Conservation (phyloP, 2,329 filamentous ascomycete species). For the Cladosporium oxysporum region DNA sequence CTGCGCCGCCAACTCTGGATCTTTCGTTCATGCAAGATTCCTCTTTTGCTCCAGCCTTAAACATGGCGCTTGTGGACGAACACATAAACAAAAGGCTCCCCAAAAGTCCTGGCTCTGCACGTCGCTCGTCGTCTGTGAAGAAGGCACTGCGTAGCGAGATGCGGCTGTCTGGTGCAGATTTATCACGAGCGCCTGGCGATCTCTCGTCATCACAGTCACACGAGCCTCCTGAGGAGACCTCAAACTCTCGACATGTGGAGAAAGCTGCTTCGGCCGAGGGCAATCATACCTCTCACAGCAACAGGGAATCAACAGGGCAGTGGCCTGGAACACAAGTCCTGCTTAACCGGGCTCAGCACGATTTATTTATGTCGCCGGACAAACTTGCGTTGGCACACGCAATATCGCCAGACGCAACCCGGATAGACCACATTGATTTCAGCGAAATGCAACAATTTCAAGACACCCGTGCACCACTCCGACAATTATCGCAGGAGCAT, state of each 20-base stretch:
- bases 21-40: slow-evolving; percentile 27
- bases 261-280: not conserved
- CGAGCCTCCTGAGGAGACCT: slow-evolving; percentile 3
- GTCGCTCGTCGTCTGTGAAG: slow-evolving; percentile 25
- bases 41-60: slow-evolving; percentile 24
- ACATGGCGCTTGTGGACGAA: slow-evolving; percentile 26
- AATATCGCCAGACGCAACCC: slow-evolving; percentile 35
- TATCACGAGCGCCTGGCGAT: slow-evolving; percentile 22
- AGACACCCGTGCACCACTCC: slow-evolving; percentile 24
- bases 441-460: not conserved
- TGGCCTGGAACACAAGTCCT: slow-evolving; percentile 35
- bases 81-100: slow-evolving; percentile 24
- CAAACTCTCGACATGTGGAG: not conserved
- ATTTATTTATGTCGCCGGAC: slow-evolving; percentile 33
- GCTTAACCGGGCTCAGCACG: slow-evolving; percentile 33
- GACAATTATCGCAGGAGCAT: slow-evolving; percentile 28
- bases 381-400: slow-evolving; percentile 32
- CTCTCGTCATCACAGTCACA: slow-evolving; percentile 25
- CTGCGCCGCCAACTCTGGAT: slow-evolving; percentile 25
- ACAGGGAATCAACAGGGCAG: slow-evolving; percentile 7
- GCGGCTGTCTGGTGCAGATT: slow-evolving; percentile 29
- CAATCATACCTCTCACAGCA: not conserved
- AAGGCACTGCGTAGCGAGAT: slow-evolving; percentile 30
- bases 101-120: slow-evolving; percentile 8
- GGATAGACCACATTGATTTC: slow-evolving; percentile 18